Conservation (phyloP, 2,329 filamentous ascomycete genomes). For the Xylariaceae sp. region DNA sequence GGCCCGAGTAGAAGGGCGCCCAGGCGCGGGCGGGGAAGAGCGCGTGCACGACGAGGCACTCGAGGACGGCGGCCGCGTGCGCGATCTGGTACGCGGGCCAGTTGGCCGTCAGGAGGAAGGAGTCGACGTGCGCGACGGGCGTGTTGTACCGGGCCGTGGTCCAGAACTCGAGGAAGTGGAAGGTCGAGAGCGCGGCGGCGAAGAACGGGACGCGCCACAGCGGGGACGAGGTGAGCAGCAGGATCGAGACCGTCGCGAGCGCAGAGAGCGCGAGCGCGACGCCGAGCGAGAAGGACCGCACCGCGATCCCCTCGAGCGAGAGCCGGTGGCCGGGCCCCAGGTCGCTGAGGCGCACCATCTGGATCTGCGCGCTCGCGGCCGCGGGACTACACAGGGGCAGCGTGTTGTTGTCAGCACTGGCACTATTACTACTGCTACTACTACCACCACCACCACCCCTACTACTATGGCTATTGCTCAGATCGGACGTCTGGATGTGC, state of each 20-base stretch:
- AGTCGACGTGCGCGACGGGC: slow-evolving; percentile 60
- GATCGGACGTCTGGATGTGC: not conserved
- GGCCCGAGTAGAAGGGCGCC: slow-evolving; percentile 40
- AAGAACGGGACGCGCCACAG: slow-evolving; percentile 64
- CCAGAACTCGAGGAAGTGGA: slow-evolving; percentile 97
- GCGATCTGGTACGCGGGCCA: slow-evolving; percentile 80
- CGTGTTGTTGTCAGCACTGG: slow-evolving; percentile 28
- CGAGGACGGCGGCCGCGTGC: slow-evolving; percentile 66
- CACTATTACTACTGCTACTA: too few relatives aligned
- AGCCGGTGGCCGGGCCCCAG: slow-evolving; percentile 39
- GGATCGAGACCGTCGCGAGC: slow-evolving; percentile 29
- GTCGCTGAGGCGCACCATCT: slow-evolving; percentile 35
- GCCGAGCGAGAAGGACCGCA: slow-evolving; percentile 52
- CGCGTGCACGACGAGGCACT: slow-evolving; percentile 59
- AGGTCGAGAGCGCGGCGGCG: slow-evolving; percentile 62
- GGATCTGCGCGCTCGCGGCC: slow-evolving; percentile 27
- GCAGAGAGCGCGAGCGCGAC: slow-evolving; percentile 35
- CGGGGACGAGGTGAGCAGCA: slow-evolving; percentile 38
- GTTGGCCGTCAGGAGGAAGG: slow-evolving; percentile 81
- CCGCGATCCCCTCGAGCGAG: slow-evolving; percentile 55
- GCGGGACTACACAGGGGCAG: slow-evolving; percentile 31
- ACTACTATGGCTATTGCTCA: not conserved
- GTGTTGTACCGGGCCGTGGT: slow-evolving; percentile 83
- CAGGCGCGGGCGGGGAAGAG: slow-evolving; percentile 48
- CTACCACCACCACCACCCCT: too few relatives aligned